A percentile compares a stretch with the other conserved stretches of the same genome.
phyloP scores from a whole-genome alignment of 305 asterid species.

The Stenogyne calaminthoides region DNA sequence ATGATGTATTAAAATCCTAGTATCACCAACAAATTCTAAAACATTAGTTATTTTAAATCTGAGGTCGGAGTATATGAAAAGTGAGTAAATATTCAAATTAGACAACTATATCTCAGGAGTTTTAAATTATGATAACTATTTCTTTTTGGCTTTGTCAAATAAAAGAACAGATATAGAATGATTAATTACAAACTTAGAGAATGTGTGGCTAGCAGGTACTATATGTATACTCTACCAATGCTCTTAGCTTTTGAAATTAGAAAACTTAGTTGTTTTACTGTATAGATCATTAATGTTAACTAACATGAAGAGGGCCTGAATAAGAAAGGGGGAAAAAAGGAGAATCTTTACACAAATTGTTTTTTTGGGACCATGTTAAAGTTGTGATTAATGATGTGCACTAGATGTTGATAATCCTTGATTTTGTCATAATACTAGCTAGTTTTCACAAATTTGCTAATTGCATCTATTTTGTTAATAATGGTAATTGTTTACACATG shows the following conservation, averaged over 20 bases:
- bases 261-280: not conserved
- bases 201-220: slow-evolving; percentile 1
- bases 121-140: not conserved
- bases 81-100: not conserved
- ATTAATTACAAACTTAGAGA: not conserved
- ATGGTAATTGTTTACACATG: not conserved
- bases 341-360: not conserved
- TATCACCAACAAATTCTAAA: too few relatives aligned
- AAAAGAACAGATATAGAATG: not conserved
- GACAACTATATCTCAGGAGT: not conserved
- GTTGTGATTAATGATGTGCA: not conserved
- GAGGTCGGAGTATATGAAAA: too few relatives aligned
- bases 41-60: too few relatives aligned
- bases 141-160: not conserved
- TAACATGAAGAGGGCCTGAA: slow-evolving; percentile 9
- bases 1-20: too few relatives aligned
- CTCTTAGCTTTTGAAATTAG: slow-evolving; percentile 6
- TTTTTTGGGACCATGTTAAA: slow-evolving; percentile 22
- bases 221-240: not conserved
- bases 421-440: not conserved
- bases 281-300: not conserved
- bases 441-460: not conserved
- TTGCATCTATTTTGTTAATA: not conserved
- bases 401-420: not conserved
- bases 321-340: not conserved